Evolutionary conservation across 139 green algal genomes (phyloP).

Genomic region (Volvox reticuliferus): DNA sequence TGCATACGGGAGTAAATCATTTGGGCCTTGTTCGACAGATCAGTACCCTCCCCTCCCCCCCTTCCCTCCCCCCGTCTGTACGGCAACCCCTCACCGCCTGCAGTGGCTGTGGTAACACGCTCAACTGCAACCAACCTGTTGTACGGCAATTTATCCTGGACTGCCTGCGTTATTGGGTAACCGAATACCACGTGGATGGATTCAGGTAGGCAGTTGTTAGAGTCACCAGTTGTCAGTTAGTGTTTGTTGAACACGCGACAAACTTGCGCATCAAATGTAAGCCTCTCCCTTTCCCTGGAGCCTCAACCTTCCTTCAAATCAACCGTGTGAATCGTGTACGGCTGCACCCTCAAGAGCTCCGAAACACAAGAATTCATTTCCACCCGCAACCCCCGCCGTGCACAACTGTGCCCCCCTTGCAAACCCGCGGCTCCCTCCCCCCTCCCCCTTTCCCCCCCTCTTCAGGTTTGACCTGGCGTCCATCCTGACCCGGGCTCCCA

Average conservation of each 20-base stretch:
- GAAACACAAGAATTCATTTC: background rate
- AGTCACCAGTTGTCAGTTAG: background rate
- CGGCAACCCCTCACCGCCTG: background rate
- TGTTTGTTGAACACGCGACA: no score
- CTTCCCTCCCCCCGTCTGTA: no score
- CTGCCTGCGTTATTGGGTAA: conserved; percentile 96
- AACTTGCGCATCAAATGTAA: no score
- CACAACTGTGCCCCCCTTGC: background rate
- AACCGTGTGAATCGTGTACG: no score
- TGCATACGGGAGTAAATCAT: no score
- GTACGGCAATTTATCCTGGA: conserved; percentile 94
- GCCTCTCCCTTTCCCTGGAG: no score
- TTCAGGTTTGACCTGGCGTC: conserved; percentile 96
- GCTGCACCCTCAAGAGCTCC: no score
- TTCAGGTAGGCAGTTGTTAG: conserved; percentile 72
- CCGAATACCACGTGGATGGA: conserved; percentile 92
- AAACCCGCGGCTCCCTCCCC: background rate
- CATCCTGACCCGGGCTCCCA: conserved; percentile 94
- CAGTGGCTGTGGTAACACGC: conserved; percentile 96
- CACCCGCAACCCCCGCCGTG: background rate
- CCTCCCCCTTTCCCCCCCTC: background rate
- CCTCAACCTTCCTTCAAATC: no score
- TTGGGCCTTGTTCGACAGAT: no score
- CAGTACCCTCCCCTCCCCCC: no score
- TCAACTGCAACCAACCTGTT: conserved; percentile 99